Base-by-base conservation (phyloP, 768 basidiomycete species). In the Xerocomus brunneocitrinus region DNA sequence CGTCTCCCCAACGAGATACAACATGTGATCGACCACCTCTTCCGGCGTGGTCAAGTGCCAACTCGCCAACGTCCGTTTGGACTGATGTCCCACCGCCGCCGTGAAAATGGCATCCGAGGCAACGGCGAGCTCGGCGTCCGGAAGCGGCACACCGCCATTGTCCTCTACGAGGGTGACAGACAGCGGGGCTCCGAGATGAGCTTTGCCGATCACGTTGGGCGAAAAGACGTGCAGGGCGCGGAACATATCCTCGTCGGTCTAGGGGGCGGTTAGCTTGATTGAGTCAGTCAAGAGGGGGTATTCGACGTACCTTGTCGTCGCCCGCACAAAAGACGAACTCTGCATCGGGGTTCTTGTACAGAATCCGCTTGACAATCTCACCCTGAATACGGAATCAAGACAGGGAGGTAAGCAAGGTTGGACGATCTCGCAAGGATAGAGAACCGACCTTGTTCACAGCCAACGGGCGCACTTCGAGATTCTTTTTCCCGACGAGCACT, bases 191-290 rank as follows among this genome's bases (percentile, higher is more conserved):
- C 82, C 75, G 74, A 89, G 78, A 8, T 69, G 70, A 12, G 76
- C 71, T 53, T 73, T 75, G 44, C 59, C 75, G 28, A 62, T 67
- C 0, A 45, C 35, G 13, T 62, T 36, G 1, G 75, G 60, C 0
- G 74, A 72, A 73, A 89, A 88, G 57, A 86, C 75, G 24, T 82
- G 78, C 1, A 95, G 77, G 0, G 91, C 80, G 59, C 94, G 87
- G 88, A 98, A 98, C 95, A 99, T 99, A 75, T 99, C 95, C 74
- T 99, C 95, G 75, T 98, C 93, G 45, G 95, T 95, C 90, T 89
- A 31, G 27, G 19, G 25, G 8, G 5, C 2, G 8, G 12, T 25
- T 14, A 5, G 14, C 3, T 32, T 10, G 31, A 28, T 10, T 16
- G 19, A 5, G 8, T 4, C 13, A 30, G 13, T 8, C 5, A 9